Evolutionary conservation across 257 asterid species (phyloP).

Genomic region (Fraxinus anomala): DNA sequence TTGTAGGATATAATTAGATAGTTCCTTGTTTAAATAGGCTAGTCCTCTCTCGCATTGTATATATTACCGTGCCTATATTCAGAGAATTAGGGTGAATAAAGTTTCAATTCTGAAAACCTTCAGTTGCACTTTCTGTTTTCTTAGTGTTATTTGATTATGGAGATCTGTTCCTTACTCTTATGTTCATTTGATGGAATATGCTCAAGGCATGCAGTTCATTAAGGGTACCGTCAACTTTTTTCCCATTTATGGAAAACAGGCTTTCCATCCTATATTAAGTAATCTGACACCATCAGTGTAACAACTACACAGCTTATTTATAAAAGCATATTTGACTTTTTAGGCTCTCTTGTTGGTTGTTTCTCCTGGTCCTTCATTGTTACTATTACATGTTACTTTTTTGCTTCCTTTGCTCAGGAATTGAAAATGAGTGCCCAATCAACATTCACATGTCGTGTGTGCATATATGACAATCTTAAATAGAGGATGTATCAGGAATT

Average conservation of each 20-base stretch:
- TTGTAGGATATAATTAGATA: background rate
- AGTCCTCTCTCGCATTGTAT: background rate
- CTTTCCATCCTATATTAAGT: background rate
- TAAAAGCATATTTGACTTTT: constrained; percentile 1
- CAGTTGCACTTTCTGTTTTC: background rate
- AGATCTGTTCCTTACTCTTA: background rate
- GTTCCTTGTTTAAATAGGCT: background rate
- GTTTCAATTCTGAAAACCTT: background rate
- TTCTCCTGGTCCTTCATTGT: constrained; percentile 17
- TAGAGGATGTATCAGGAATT: constrained; percentile 11
- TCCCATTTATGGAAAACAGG: constrained; percentile 8
- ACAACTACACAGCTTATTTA: background rate
- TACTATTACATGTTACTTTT: constrained; percentile 16
- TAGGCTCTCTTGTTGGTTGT: constrained; percentile 5
- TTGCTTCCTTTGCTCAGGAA: constrained; percentile 9
- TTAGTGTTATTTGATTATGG: background rate
- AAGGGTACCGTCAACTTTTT: background rate
- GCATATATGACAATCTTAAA: constrained; percentile 20
- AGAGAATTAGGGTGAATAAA: background rate
- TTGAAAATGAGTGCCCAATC: constrained; percentile 10
- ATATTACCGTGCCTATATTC: background rate
- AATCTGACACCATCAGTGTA: background rate
- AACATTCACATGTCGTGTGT: constrained; percentile 12
- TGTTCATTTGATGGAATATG: background rate
- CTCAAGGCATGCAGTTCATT: background rate